These are phyloP conservation scores for Stygiomarasmius scandens DNA, from an alignment of 1,284 basidiomycete species.

Conservation along the genomic window DNA sequence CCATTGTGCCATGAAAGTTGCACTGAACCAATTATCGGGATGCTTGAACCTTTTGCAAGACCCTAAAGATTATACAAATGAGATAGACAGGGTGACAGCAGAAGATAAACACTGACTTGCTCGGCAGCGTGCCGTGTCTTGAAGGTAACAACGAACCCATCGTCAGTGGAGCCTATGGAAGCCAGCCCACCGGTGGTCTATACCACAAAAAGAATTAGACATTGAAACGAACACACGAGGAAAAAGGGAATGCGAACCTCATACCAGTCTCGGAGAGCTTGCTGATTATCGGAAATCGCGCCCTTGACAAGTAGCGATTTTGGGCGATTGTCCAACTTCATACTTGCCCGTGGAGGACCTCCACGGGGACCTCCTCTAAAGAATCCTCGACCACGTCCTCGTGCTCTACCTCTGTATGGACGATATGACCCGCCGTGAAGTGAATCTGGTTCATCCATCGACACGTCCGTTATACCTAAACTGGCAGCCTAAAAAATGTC, in stretches of 20 bases:
- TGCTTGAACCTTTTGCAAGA: conserved; percentile 64
- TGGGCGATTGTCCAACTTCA: conserved; percentile 91
- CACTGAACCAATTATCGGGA: conserved; percentile 65
- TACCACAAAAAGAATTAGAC: conserved; percentile 7
- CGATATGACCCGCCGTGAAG: conserved; percentile 53
- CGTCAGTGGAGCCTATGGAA: conserved; percentile 52
- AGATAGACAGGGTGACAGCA: not conserved
- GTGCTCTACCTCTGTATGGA: conserved; percentile 67
- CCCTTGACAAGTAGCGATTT: conserved; percentile 80
- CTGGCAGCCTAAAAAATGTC: conserved; percentile 66
- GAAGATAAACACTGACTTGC: conserved; percentile 48
- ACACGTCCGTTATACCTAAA: conserved; percentile 67
- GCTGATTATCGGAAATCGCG: conserved; percentile 53
- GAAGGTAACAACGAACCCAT: conserved; percentile 66
- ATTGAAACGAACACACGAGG: conserved; percentile 7
- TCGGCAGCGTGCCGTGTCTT: conserved; percentile 73
- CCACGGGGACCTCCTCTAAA: conserved; percentile 58
- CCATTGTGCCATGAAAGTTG: conserved; percentile 67
- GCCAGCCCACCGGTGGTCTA: conserved; percentile 72
- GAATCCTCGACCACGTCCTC: conserved; percentile 60
- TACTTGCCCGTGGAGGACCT: conserved; percentile 53
- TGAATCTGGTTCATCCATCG: conserved; percentile 30
- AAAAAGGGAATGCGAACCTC: conserved; percentile 53
- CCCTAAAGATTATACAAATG: conserved; percentile 48
- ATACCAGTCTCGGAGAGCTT: conserved; percentile 80